Evolutionary conservation across 2,329 filamentous ascomycete genomes (phyloP), one percentile per base, ranked within the genome.

Genomic region (Botrytis paeoniae): DNA sequence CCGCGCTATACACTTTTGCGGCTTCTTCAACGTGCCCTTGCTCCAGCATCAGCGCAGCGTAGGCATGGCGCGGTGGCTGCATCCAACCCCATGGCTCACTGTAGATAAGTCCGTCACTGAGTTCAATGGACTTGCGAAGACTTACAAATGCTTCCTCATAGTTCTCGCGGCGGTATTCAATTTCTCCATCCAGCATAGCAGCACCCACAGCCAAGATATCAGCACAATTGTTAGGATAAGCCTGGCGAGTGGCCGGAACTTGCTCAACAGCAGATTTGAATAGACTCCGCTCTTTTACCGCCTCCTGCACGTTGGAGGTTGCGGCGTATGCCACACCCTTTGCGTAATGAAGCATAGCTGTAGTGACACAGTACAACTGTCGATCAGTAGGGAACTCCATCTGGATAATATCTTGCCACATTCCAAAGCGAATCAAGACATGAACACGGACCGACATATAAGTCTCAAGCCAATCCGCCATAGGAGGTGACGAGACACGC

Each of bases 1-100:
- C 90, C 0, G 88, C 89, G 32, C 81, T 83, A 75, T 92, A 93
- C 1, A 89, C 85, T 1, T 79, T 83, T 3, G 85, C 81, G 0
- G 90, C 89, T 66, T 91, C 83, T 37, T 86, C 84, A 0, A 87
- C 82, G n/a, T 82, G 83, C 0, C 86, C 88, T 78, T 92, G 91
- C 78, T 94, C 92, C 20, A 93, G 83, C 43, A 93, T 80, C 5
- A 94, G 83, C 0, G 91, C 92, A 1, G 89, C 91, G 69, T 91
- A 91, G 0, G 91, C 91, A 80, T 94, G 92, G 4, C 91, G 84
- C 0, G 89, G 87, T 0, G 92, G 92, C 78, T 92, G 90, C 91
- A 94, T 93, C 91, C 92, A 94, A 0, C 90, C 90, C 91, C 91
- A 93, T 0, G 92, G 92, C 79, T 94, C 92, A 66, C 91, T 89